A percentile compares a stretch with the other conserved stretches of the same genome.
Conservation (phyloP, 768 basidiomycete species). For the Amanita brunnescens region DNA sequence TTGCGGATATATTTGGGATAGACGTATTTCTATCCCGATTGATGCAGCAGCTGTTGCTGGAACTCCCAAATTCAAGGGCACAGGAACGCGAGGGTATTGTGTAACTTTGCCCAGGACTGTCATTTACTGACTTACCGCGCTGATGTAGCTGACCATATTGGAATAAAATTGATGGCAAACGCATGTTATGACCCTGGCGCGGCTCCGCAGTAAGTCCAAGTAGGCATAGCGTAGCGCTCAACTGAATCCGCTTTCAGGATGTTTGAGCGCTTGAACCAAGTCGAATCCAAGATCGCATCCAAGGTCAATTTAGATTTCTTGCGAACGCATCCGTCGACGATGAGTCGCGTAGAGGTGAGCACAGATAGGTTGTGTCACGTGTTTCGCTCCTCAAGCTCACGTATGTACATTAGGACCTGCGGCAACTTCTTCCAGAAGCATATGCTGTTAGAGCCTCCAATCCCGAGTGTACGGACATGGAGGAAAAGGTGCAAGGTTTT, state of each 20-base stretch:
- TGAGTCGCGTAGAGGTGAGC: constrained; percentile 62
- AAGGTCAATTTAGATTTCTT: constrained; percentile 45
- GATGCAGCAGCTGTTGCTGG: constrained; percentile 42
- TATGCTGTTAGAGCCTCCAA: constrained; percentile 46
- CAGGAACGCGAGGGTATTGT: constrained; percentile 71
- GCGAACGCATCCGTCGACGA: constrained; percentile 72
- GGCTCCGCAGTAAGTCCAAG: constrained; percentile 51
- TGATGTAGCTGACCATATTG: constrained; percentile 72
- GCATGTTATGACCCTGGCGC: constrained; percentile 85
- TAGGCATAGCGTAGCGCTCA: background rate
- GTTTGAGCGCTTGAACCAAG: constrained; percentile 55
- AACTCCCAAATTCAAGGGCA: constrained; percentile 76
- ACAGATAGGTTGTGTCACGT: background rate
- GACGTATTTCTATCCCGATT: constrained; percentile 44
- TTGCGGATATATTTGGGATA: constrained; percentile 44
- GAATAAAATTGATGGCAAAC: constrained; percentile 66
- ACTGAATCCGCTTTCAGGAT: constrained; percentile 35
- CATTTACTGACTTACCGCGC: background rate
- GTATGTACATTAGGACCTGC: constrained; percentile 31
- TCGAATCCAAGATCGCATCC: constrained; percentile 36
- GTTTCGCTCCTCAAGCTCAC: background rate
- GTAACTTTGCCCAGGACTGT: background rate
- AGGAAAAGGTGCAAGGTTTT: constrained; percentile 28
- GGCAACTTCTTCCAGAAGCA: constrained; percentile 48
- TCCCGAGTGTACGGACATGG: constrained; percentile 41